phyloP scores from a whole-genome alignment of 2,329 filamentous ascomycete species.

The Shiraia bambusicola region DNA sequence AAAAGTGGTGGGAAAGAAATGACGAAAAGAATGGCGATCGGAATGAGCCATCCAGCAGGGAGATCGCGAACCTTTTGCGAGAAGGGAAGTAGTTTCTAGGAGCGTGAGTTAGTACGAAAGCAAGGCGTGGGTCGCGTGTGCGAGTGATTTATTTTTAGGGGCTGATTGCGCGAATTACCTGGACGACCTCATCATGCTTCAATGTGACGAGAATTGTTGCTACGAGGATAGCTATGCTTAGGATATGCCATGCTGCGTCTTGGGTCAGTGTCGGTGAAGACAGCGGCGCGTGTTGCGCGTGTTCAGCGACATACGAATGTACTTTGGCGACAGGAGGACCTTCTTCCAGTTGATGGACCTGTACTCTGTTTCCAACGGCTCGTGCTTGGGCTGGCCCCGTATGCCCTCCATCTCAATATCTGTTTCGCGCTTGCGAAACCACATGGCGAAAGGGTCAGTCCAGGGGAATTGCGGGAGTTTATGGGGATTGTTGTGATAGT shows the following conservation, averaged over 20 bases:
- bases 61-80: constrained; percentile 39
- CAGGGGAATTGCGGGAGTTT: not conserved
- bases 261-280: constrained; percentile 9
- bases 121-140: not conserved
- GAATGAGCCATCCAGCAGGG: constrained; percentile 40
- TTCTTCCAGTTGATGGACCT: constrained; percentile 37
- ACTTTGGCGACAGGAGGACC: constrained; percentile 37
- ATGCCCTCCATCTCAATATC: constrained; percentile 37
- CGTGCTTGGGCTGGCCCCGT: constrained; percentile 18
- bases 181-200: constrained; percentile 35
- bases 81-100: constrained; percentile 36
- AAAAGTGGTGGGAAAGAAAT: constrained; percentile 41
- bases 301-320: constrained; percentile 32
- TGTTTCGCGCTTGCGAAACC: constrained; percentile 24
- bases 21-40: constrained; percentile 35
- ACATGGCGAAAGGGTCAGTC: constrained; percentile 8
- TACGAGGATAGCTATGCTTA: constrained; percentile 29
- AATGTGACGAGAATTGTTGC: constrained; percentile 33
- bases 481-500: not conserved
- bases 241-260: constrained; percentile 35
- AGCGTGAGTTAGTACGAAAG: constrained; percentile 9
- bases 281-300: not conserved
- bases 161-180: constrained; percentile 16
- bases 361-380: constrained; percentile 38
- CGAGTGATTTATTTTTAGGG: not conserved